phyloP scores from a whole-genome alignment of 441 rosid species.

The Populus tomentosa region DNA sequence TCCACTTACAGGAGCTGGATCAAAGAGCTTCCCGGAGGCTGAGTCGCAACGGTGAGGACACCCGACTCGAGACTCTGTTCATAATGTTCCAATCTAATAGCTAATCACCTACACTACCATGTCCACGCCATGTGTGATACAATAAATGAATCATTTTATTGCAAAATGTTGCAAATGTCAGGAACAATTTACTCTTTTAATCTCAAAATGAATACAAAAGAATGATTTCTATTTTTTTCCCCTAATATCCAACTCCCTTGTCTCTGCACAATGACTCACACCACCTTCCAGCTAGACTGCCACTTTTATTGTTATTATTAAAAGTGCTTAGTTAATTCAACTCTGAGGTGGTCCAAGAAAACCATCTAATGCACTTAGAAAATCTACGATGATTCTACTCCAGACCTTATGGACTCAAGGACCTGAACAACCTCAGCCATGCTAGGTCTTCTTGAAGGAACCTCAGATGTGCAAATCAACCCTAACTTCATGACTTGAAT shows the following conservation, averaged over 20 bases:
- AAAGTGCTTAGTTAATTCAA: conserved; percentile 13
- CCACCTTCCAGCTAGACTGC: conserved; percentile 23
- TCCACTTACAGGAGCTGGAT: too few species aligned
- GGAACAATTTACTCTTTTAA: conserved; percentile 26
- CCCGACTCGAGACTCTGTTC: too few species aligned
- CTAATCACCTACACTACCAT: background rate
- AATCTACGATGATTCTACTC: conserved; percentile 46
- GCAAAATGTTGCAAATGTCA: conserved; percentile 21
- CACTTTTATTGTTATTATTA: background rate
- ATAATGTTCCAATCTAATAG: background rate
- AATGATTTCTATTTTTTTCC: conserved; percentile 27
- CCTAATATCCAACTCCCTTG: conserved; percentile 22
- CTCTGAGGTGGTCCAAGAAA: conserved; percentile 14
- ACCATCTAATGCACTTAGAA: conserved; percentile 4
- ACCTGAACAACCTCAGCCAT: conserved; percentile 97
- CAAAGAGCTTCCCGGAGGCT: too few species aligned
- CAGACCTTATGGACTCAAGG: conserved; percentile 85
- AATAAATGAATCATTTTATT: conserved; percentile 42
- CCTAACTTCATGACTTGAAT: conserved; percentile 97
- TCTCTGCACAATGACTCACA: conserved; percentile 36
- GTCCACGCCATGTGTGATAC: background rate
- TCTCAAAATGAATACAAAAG: conserved; percentile 44
- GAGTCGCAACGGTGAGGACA: too few species aligned
- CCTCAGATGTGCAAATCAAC: conserved; percentile 69
- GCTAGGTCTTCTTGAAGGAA: conserved; percentile 83